A percentile compares a stretch with the other conserved stretches of the same genome.
Conservation (phyloP, 805 yeast genomes). For the Spencermartinsiella europaea region DNA sequence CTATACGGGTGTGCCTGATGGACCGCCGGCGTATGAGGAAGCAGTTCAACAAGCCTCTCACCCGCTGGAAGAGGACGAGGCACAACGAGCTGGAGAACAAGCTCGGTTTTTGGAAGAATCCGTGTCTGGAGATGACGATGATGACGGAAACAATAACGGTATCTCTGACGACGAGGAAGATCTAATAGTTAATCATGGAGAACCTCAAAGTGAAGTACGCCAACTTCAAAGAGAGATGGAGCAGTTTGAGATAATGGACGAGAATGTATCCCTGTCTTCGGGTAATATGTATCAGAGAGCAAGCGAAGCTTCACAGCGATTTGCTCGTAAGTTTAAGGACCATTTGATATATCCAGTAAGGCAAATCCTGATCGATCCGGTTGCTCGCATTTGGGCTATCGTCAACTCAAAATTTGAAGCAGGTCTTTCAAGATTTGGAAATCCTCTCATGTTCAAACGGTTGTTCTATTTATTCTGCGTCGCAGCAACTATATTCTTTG, state of each 20-base stretch:
- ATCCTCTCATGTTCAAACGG: constrained; percentile 78
- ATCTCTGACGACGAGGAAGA: constrained; percentile 7
- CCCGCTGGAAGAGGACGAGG: constrained; percentile 6
- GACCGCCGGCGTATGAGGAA: constrained; percentile 15
- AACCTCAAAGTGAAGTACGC: constrained; percentile 3
- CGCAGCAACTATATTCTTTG: constrained; percentile 50
- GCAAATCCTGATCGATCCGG: constrained; percentile 42
- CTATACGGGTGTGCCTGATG: constrained; percentile 8
- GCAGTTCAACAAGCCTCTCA: neutral
- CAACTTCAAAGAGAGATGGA: constrained; percentile 28
- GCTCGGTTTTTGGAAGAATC: constrained; percentile 6
- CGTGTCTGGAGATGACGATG: constrained; percentile 3
- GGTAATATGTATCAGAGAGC: constrained; percentile 18
- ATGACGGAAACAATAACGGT: constrained; percentile 5
- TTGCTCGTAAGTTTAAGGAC: constrained; percentile 17
- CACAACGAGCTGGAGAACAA: constrained; percentile 7
- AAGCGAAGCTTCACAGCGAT: constrained; percentile 16
- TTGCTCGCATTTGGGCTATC: constrained; percentile 35
- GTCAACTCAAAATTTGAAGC: constrained; percentile 47
- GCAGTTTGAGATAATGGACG: constrained; percentile 41
- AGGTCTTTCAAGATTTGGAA: constrained; percentile 62
- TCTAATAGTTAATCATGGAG: constrained; percentile 1
- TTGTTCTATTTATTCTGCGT: constrained; percentile 64
- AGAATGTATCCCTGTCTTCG: neutral
- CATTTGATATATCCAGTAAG: constrained; percentile 38